These are phyloP conservation scores for Sarocladiaceae sp. DNA, from an alignment of 2,329 filamentous ascomycete species.

Conservation along the genomic window DNA sequence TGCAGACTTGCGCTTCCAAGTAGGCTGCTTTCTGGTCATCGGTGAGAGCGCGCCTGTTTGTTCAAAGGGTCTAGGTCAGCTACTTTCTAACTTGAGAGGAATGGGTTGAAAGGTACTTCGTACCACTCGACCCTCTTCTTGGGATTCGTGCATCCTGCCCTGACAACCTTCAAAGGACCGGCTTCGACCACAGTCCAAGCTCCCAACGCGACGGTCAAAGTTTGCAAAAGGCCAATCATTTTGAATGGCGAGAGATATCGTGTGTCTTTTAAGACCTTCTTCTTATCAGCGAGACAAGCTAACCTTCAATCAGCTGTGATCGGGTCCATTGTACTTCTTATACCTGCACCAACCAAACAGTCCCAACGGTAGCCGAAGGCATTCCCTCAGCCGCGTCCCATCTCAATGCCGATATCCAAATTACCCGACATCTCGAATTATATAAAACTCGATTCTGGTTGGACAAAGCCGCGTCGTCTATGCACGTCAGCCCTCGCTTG, in stretches of 20 bases:
- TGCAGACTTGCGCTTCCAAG: conserved; percentile 11
- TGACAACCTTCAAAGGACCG: background rate
- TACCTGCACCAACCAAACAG: too few relatives aligned
- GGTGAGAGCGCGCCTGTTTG: conserved; percentile 7
- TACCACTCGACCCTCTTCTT: conserved; percentile 8
- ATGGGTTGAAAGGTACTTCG: background rate
- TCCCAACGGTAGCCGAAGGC: too few relatives aligned
- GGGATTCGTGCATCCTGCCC: background rate
- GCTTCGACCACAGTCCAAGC: background rate
- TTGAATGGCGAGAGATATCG: too few relatives aligned
- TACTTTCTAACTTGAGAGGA: too few relatives aligned
- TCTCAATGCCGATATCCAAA: background rate
- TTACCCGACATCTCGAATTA: background rate
- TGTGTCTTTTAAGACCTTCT: too few relatives aligned
- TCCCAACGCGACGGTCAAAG: too few relatives aligned
- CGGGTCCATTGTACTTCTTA: too few relatives aligned
- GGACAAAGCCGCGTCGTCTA: background rate
- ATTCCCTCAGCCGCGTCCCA: too few relatives aligned
- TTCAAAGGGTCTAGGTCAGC: too few relatives aligned
- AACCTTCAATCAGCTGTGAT: too few relatives aligned
- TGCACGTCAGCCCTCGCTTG: background rate
- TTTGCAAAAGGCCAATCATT: too few relatives aligned
- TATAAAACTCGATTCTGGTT: background rate
- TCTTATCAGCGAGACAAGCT: too few relatives aligned
- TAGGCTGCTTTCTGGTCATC: conserved; percentile 12